Evolutionary conservation across 2,329 filamentous ascomycete genomes (phyloP).

Genomic region (Clonostachys solani): DNA sequence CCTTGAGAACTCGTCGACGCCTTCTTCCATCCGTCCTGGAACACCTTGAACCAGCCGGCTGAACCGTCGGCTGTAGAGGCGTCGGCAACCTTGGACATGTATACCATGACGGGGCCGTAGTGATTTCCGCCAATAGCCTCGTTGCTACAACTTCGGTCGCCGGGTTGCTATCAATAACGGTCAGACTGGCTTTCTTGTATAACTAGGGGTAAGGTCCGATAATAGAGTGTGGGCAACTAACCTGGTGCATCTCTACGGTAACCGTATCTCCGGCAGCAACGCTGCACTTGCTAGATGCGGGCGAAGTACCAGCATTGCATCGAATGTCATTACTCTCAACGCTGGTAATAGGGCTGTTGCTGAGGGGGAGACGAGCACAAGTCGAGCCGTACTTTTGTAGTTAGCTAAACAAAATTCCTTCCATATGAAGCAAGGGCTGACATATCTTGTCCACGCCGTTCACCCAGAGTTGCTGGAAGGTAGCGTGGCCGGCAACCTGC

Average conservation of each 20-base stretch:
- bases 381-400: slow-evolving; percentile 19
- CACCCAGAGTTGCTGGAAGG: slow-evolving; percentile 45
- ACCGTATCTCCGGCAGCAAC: slow-evolving; percentile 42
- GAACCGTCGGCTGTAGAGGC: slow-evolving; percentile 36
- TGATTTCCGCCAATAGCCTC: slow-evolving; percentile 51
- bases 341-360: slow-evolving; percentile 46
- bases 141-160: slow-evolving; percentile 36
- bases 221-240: slow-evolving; percentile 5
- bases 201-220: not conserved
- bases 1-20: slow-evolving; percentile 27
- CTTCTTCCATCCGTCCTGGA: slow-evolving; percentile 35
- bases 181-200: not conserved
- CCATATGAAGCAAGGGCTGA: slow-evolving; percentile 4
- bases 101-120: slow-evolving; percentile 48
- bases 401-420: not conserved
- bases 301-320: slow-evolving; percentile 36
- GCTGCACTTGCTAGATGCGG: slow-evolving; percentile 34
- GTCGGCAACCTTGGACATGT: slow-evolving; percentile 44
- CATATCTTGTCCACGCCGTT: slow-evolving; percentile 32
- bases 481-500: slow-evolving; percentile 39
- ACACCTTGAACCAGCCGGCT: slow-evolving; percentile 48
- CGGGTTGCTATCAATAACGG: slow-evolving; percentile 27
- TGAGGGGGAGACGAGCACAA: slow-evolving; percentile 42
- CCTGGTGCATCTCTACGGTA: slow-evolving; percentile 54
- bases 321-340: slow-evolving; percentile 34